Conservation (phyloP, 2,329 filamentous ascomycete genomes). For the Fusarium paranaense region DNA sequence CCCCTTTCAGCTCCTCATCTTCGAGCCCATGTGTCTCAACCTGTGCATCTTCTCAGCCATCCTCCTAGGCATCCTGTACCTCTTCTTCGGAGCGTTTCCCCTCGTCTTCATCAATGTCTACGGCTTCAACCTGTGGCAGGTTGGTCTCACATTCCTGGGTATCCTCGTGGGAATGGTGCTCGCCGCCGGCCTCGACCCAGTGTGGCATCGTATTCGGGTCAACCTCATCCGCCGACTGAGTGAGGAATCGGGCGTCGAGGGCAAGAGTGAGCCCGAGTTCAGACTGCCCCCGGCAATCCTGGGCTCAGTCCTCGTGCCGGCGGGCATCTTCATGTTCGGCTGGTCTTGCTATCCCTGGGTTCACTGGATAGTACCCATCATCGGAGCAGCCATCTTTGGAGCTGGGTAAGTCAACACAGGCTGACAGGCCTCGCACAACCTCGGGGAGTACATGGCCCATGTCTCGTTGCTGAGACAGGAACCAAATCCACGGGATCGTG, state of each 20-base stretch:
- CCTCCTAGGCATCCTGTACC: constrained; percentile 87
- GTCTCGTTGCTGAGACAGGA: constrained; percentile 27
- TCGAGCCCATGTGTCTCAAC: constrained; percentile 87
- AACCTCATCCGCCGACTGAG: constrained; percentile 67
- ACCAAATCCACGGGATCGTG: constrained; percentile 19
- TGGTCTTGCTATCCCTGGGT: constrained; percentile 83
- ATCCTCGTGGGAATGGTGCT: constrained; percentile 75
- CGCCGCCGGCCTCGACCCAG: constrained; percentile 70
- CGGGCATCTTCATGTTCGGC: constrained; percentile 88
- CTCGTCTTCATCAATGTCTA: constrained; percentile 81
- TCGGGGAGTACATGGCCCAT: constrained; percentile 1
- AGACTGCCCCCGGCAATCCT: constrained; percentile 80
- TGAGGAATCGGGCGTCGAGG: constrained; percentile 62
- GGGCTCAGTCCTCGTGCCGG: constrained; percentile 82
- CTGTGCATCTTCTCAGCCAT: constrained; percentile 87
- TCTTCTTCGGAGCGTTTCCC: constrained; percentile 91
- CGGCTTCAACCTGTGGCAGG: constrained; percentile 82
- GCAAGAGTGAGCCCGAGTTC: constrained; percentile 85
- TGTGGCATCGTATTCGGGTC: constrained; percentile 73
- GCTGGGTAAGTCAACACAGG: constrained; percentile 66
- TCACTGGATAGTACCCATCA: constrained; percentile 81
- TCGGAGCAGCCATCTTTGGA: constrained; percentile 79
- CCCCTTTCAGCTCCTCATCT: constrained; percentile 82
- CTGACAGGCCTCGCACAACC: constrained; percentile 11
- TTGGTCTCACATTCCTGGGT: constrained; percentile 82